Percentiles rank a stretch among this genome's conserved stretches.
phyloP scores from a whole-genome alignment of 495 filamentous ascomycete genomes.

The Lichina pygmaea region DNA sequence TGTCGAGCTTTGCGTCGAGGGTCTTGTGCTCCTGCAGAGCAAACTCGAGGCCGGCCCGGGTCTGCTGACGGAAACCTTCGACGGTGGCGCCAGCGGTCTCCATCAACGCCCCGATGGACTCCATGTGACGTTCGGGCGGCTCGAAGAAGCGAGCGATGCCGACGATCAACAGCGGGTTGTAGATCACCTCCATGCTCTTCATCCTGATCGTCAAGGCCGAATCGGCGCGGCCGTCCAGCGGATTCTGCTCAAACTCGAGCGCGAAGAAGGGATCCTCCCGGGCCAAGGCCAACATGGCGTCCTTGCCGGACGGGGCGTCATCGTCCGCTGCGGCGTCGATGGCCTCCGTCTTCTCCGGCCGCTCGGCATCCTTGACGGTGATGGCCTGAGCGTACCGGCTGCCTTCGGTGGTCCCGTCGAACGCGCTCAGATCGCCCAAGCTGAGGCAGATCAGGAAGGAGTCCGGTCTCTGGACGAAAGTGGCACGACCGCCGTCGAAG shows the following conservation, averaged over 20 bases:
- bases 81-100: slow-evolving; percentile 89
- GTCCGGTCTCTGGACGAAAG: slow-evolving; percentile 63
- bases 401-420: slow-evolving; percentile 79
- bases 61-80: slow-evolving; percentile 81
- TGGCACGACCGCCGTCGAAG: slow-evolving; percentile 81
- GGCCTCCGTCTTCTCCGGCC: slow-evolving; percentile 18
- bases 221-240: slow-evolving; percentile 74
- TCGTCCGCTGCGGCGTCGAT: slow-evolving; percentile 36
- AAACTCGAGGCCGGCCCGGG: slow-evolving; percentile 81
- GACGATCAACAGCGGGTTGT: slow-evolving; percentile 78
- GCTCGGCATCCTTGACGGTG: slow-evolving; percentile 63
- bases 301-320: slow-evolving; percentile 12
- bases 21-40: slow-evolving; percentile 95
- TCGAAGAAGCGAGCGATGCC: slow-evolving; percentile 85
- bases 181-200: slow-evolving; percentile 88
- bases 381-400: slow-evolving; percentile 85
- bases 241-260: slow-evolving; percentile 78
- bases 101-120: slow-evolving; percentile 81
- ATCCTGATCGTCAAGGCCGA: slow-evolving; percentile 71
- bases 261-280: slow-evolving; percentile 66
- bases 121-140: slow-evolving; percentile 90
- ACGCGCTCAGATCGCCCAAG: slow-evolving; percentile 75
- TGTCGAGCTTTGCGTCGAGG: slow-evolving; percentile 80
- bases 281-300: slow-evolving; percentile 12
- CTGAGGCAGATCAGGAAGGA: slow-evolving; percentile 71